These are phyloP conservation scores for Spiromastix sp. DNA, from an alignment of 2,329 filamentous ascomycete genomes.

Conservation along the genomic window DNA sequence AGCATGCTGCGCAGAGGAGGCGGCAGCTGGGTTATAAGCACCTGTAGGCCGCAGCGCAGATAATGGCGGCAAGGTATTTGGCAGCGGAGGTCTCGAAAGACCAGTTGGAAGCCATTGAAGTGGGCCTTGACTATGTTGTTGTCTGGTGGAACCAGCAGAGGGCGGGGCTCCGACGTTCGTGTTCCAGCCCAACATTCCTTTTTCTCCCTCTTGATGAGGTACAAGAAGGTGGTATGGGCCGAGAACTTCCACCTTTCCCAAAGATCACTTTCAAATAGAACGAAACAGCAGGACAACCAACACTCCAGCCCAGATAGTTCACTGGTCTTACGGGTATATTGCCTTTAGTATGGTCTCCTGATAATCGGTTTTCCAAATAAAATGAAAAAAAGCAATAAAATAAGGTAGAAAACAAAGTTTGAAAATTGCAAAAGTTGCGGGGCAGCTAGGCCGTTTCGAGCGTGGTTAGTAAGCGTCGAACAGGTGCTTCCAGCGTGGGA, in stretches of 20 bases:
- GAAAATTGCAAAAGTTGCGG: constrained; percentile 1
- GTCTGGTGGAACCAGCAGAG: constrained; percentile 13
- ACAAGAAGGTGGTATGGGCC: too few species aligned
- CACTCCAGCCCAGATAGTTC: too few species aligned
- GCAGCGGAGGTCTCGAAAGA: background rate
- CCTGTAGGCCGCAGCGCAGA: constrained; percentile 2
- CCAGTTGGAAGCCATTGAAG: constrained; percentile 3
- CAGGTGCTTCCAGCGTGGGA: too few species aligned
- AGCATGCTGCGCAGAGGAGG: constrained; percentile 1
- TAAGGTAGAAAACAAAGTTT: constrained; percentile 3
- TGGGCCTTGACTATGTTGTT: constrained; percentile 13
- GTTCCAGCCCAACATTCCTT: too few species aligned
- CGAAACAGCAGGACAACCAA: too few species aligned
- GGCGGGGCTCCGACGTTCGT: constrained; percentile 6
- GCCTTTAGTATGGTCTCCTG: too few species aligned
- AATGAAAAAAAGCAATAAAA: constrained; percentile 2
- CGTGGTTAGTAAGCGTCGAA: too few species aligned
- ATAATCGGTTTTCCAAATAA: too few species aligned
- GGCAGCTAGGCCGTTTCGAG: background rate
- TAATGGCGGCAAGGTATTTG: constrained; percentile 4
- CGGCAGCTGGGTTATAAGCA: background rate
- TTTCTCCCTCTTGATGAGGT: too few species aligned
- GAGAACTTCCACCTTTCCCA: too few species aligned
- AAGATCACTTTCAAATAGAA: too few species aligned
- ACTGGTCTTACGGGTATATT: too few species aligned